These are phyloP conservation scores for Diplodia corticola DNA, from an alignment of 2,329 filamentous ascomycete genomes.

Conservation along the genomic window DNA sequence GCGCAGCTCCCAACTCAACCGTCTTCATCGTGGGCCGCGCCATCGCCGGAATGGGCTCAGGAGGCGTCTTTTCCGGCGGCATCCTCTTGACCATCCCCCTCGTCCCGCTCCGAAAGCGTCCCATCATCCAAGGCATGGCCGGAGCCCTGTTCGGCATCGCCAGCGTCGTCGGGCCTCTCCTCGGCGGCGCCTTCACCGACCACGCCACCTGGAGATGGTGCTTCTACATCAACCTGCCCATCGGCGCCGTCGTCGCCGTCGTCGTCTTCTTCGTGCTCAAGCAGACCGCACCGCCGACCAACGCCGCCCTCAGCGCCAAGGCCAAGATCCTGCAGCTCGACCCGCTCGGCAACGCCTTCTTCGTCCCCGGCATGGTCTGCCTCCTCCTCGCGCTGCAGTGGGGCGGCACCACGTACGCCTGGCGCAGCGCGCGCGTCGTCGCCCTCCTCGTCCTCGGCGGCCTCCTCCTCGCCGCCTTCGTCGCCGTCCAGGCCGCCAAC, in stretches of 20 bases:
- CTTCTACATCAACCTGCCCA: slow-evolving; percentile 57
- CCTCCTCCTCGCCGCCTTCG: slow-evolving; percentile 44
- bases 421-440: slow-evolving; percentile 48
- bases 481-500: slow-evolving; percentile 39
- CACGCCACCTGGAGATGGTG: slow-evolving; percentile 47
- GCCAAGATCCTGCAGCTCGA: slow-evolving; percentile 46
- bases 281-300: slow-evolving; percentile 31
- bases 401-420: slow-evolving; percentile 51
- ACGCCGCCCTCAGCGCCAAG: slow-evolving; percentile 30
- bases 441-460: slow-evolving; percentile 48
- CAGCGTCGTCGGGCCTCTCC: slow-evolving; percentile 50
- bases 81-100: slow-evolving; percentile 31
- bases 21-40: slow-evolving; percentile 49
- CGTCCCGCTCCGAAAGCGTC: slow-evolving; percentile 44
- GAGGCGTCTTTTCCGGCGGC: slow-evolving; percentile 26
- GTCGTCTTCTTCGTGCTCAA: slow-evolving; percentile 42
- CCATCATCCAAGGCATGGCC: slow-evolving; percentile 41
- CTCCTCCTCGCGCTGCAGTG: slow-evolving; percentile 53
- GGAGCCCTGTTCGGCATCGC: slow-evolving; percentile 51
- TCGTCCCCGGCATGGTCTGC: slow-evolving; percentile 51
- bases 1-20: slow-evolving; percentile 52
- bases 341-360: slow-evolving; percentile 44
- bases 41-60: slow-evolving; percentile 49
- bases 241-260: slow-evolving; percentile 48
- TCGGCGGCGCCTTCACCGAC: slow-evolving; percentile 48